A percentile compares a stretch with the other conserved stretches of the same genome.
These are phyloP conservation scores for Ceratocystis colombiana DNA, from an alignment of 2,329 filamentous ascomycete species.

Conservation along the genomic window DNA sequence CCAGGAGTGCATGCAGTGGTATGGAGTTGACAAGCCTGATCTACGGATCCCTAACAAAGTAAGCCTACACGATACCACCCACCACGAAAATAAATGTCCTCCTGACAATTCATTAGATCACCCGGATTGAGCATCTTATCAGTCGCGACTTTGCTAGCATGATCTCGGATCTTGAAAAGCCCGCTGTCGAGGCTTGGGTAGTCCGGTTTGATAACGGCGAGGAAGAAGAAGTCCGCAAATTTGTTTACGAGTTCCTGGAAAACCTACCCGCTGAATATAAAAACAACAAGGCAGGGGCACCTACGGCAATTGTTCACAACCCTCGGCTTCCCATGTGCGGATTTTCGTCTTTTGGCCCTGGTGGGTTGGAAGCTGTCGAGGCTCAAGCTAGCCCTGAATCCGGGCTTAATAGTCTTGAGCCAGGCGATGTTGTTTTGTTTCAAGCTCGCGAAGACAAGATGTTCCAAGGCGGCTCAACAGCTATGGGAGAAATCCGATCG, in stretches of 20 bases:
- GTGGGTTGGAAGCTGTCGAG: constrained; percentile 30
- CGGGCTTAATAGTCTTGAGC: constrained; percentile 38
- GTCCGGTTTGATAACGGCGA: constrained; percentile 47
- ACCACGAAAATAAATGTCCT: background rate
- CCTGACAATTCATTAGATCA: constrained; percentile 44
- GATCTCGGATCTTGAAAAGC: constrained; percentile 58
- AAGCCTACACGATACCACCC: constrained; percentile 28
- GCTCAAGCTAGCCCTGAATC: constrained; percentile 28
- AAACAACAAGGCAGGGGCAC: constrained; percentile 64
- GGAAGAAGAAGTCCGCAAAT: constrained; percentile 45
- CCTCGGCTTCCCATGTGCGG: constrained; percentile 63
- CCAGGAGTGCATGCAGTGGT: constrained; percentile 63
- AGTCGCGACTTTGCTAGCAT: constrained; percentile 58
- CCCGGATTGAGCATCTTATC: constrained; percentile 52
- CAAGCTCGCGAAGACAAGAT: constrained; percentile 62
- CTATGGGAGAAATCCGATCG: constrained; percentile 61
- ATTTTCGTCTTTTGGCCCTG: constrained; percentile 59
- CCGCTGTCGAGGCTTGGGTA: constrained; percentile 65
- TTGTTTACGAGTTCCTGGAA: constrained; percentile 63
- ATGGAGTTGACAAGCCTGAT: constrained; percentile 90
- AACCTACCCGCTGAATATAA: constrained; percentile 48
- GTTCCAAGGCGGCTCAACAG: constrained; percentile 60
- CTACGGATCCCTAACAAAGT: constrained; percentile 61
- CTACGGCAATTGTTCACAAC: constrained; percentile 69
- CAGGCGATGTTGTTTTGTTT: constrained; percentile 70